Conservation (phyloP, 2,329 filamentous ascomycete genomes). For the Stylonectria norvegica region DNA sequence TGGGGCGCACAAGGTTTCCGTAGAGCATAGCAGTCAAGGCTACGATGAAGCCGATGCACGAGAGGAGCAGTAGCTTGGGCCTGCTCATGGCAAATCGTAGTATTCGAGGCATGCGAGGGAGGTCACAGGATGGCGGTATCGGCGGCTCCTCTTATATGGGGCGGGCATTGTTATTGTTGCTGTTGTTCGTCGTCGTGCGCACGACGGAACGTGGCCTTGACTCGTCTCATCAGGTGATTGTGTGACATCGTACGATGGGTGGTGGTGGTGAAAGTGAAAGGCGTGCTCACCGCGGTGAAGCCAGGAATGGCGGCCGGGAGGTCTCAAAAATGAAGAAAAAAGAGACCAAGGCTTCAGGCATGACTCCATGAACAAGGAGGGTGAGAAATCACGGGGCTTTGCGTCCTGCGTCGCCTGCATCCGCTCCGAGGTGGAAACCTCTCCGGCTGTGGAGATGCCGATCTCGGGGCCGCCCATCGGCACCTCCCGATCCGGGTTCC, state of each 20-base stretch:
- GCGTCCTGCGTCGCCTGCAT: too few relatives aligned
- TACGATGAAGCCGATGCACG: conserved; percentile 26
- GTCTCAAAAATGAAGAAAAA: background rate
- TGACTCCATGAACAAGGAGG: too few relatives aligned
- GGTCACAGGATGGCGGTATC: conserved; percentile 16
- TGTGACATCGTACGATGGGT: conserved; percentile 13
- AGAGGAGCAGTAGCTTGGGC: conserved; percentile 25
- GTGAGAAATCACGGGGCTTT: too few relatives aligned
- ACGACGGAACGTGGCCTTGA: too few relatives aligned
- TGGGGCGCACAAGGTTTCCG: conserved; percentile 20
- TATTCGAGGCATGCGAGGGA: conserved; percentile 27
- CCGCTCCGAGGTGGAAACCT: too few relatives aligned
- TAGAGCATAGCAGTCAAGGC: conserved; percentile 30
- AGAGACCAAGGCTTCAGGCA: background rate
- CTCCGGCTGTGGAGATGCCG: too few relatives aligned
- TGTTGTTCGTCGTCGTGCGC: too few relatives aligned
- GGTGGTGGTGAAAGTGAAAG: conserved; percentile 1
- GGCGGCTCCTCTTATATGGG: conserved; percentile 19
- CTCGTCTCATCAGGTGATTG: conserved; percentile 13
- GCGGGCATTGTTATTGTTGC: background rate
- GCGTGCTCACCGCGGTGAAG: background rate
- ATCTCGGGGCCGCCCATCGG: too few relatives aligned
- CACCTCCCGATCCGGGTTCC: too few relatives aligned
- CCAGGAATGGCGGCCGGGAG: too few relatives aligned
- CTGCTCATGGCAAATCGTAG: conserved; percentile 28